Evolutionary conservation across 164 flowering plant species (phyloP).

Genomic region (Vitis labrusca): DNA sequence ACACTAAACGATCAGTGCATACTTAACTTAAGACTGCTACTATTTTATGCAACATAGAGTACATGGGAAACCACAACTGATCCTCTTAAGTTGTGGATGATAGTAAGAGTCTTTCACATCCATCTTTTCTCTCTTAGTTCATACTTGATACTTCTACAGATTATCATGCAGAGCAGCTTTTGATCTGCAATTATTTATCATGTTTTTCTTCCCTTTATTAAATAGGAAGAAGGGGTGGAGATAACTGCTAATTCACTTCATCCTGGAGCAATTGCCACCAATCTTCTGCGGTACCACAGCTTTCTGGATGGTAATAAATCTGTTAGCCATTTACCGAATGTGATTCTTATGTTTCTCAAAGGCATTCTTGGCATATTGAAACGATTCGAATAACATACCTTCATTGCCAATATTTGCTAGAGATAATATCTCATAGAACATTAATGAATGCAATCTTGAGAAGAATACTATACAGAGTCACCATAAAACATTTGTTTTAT

Average conservation of each 20-base stretch:
- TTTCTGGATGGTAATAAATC: slow-evolving; percentile 34
- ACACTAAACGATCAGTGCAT: too few relatives aligned
- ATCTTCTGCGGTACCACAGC: slow-evolving; percentile 34
- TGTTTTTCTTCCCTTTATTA: slow-evolving; percentile 2
- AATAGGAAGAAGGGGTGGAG: slow-evolving; percentile 62
- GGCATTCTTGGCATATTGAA: not conserved
- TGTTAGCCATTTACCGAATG: not conserved
- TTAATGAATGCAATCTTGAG: too few relatives aligned
- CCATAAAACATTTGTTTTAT: too few relatives aligned
- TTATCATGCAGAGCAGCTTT: not conserved
- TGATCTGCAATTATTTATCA: not conserved
- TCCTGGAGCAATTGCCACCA: slow-evolving; percentile 51
- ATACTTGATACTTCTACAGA: too few relatives aligned
- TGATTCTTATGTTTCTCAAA: not conserved
- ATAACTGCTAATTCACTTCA: slow-evolving; percentile 55
- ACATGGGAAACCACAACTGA: too few relatives aligned
- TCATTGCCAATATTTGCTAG: too few relatives aligned
- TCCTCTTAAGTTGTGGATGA: too few relatives aligned
- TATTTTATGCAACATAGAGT: too few relatives aligned
- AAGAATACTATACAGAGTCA: too few relatives aligned
- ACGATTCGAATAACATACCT: not conserved
- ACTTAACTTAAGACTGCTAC: too few relatives aligned
- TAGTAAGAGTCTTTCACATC: not conserved
- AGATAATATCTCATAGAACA: too few relatives aligned
- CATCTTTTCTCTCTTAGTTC: not conserved